Evolutionary conservation across 2,329 filamentous ascomycete genomes (phyloP), one percentile per base, ranked within the genome.

Genomic region (Pyrenochaeta sp.): DNA sequence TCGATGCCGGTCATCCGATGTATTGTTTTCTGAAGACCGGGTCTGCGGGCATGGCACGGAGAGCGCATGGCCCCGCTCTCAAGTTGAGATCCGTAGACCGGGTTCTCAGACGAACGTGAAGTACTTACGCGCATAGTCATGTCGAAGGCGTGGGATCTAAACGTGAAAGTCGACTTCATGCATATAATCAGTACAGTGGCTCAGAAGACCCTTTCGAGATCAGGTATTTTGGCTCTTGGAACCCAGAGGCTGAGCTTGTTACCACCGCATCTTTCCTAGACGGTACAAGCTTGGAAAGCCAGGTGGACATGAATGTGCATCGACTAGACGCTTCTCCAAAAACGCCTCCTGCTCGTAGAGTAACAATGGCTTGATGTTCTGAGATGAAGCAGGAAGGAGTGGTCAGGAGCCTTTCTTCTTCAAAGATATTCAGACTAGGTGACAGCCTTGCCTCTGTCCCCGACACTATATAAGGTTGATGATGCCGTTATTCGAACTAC

Each of bases 321-420:
- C 49, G 22, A 52, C 35, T 50, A 41, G 42, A 30, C 40, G 28
- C 32, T 34, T 21, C 35, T 43, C 40, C 48, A 48, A 46, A 21
- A 44, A 40, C 51, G 40, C 57, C 49, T 49, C 31, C 36, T 17
- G 35, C 40, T 47, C 23, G 37, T 41, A 55, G 57, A 61, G 59
- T 60, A 59, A 62, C 59, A 55, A 57, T 62, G 59, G 59, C 59
- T 60, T 56, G 47, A 49, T 31, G 51, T 43, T 45, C 49, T 59
- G 50, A 49, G 43, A 60, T 57, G 14, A 39, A 35, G 35, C 30
- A 27, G 24, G 27, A 44, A 27, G 24, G 24, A 51, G 44, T 40
- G 53, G 51, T 58, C 55, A 61, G 53, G 51, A 58, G 51, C 51
- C 51, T 48, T n/a, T 29, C 19, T 44, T 46, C 35, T 36, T 29